phyloP scores from a whole-genome alignment of 805 yeast species.

The Wilhelminamyces savonicus region DNA sequence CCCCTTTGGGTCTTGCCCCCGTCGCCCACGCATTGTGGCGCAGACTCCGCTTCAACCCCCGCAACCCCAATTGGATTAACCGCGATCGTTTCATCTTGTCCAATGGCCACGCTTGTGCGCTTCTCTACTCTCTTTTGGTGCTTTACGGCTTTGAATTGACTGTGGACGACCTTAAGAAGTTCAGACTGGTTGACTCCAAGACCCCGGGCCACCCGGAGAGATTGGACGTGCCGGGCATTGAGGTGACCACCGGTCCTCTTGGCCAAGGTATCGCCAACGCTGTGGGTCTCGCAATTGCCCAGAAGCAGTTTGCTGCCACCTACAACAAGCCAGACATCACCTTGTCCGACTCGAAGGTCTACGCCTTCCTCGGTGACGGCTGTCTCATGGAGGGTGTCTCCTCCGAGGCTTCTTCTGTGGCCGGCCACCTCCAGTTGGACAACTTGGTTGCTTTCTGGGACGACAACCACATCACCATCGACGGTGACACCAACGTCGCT shows the following conservation, averaged over 20 bases:
- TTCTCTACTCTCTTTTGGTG: constrained; percentile 79
- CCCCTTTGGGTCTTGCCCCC: constrained; percentile 97
- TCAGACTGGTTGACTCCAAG: constrained; percentile 85
- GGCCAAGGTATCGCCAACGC: constrained; percentile 98
- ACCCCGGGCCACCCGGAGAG: constrained; percentile 98
- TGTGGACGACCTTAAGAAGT: constrained; percentile 80
- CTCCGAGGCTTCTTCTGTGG: constrained; percentile 88
- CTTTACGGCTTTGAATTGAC: constrained; percentile 77
- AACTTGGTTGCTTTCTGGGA: constrained; percentile 94
- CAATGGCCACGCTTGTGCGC: constrained; percentile 94
- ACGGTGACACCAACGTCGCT: constrained; percentile 83
- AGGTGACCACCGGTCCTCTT: constrained; percentile 97
- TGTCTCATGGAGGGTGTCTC: constrained; percentile 98
- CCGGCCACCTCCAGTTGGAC: constrained; percentile 92
- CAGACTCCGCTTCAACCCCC: constrained; percentile 81
- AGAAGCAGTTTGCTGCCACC: constrained; percentile 83
- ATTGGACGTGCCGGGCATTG: constrained; percentile 79
- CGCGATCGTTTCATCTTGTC: constrained; percentile 93
- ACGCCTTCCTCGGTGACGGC: constrained; percentile 89
- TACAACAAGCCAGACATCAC: constrained; percentile 83
- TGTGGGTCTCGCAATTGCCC: constrained; percentile 95
- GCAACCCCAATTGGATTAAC: constrained; percentile 87
- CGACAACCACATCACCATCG: constrained; percentile 94
- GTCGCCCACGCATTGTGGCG: constrained; percentile 85
- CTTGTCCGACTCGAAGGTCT: constrained; percentile 71